Conservation (phyloP, 495 filamentous ascomycete genomes). For the Aspergillus carlsbadensis region DNA sequence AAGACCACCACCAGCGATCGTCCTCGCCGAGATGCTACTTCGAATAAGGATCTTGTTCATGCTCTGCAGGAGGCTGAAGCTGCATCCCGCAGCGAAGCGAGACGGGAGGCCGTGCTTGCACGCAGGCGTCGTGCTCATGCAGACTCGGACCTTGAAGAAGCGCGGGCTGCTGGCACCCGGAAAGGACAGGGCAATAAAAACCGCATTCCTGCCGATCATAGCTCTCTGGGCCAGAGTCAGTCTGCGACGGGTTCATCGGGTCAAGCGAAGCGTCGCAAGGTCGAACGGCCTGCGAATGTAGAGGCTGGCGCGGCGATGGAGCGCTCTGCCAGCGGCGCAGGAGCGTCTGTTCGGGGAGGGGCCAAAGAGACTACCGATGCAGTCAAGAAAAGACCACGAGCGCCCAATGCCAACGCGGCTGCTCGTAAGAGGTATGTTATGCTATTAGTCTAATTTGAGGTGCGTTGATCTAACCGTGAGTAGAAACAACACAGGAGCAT, state of each 20-base stretch:
- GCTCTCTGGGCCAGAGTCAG: constrained; percentile 24
- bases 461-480: constrained; percentile 10
- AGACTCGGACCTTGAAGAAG: constrained; percentile 79
- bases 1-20: constrained; percentile 66
- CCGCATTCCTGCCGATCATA: constrained; percentile 43
- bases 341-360: constrained; percentile 45
- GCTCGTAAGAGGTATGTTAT: constrained; percentile 68
- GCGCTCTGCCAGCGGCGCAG: constrained; percentile 63
- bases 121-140: constrained; percentile 68
- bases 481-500: constrained; percentile 51
- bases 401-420: constrained; percentile 55
- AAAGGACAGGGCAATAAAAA: constrained; percentile 63
- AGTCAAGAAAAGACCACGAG: constrained; percentile 68
- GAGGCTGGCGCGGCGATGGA: constrained; percentile 61
- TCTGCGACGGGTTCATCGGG: constrained; percentile 12
- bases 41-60: constrained; percentile 53
- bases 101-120: constrained; percentile 74
- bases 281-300: constrained; percentile 58
- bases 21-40: constrained; percentile 72
- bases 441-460: not conserved
- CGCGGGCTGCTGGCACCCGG: constrained; percentile 40
- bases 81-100: constrained; percentile 71
- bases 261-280: constrained; percentile 72
- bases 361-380: constrained; percentile 60
- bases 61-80: constrained; percentile 76